Base-by-base conservation (phyloP, 2,329 filamentous ascomycete species). In the Microsporum canis region DNA sequence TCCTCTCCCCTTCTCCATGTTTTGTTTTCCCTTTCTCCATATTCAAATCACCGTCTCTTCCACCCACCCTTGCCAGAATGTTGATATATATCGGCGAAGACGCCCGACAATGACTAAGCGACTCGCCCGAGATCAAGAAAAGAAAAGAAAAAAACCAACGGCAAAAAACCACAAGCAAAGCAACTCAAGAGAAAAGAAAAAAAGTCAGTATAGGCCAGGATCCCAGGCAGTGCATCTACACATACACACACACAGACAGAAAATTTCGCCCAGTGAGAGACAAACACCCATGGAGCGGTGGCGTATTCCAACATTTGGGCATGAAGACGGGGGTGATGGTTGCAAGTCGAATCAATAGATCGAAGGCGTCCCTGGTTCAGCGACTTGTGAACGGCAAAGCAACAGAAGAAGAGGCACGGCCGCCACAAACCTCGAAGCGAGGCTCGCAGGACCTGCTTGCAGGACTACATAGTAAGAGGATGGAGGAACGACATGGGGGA, bases 371-470 rank as follows among this genome's bases (percentile, higher is more conserved):
- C 49, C 49, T 53, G 27, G 17, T 27, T 10, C 7, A 12, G 29
- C 29, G 49, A 27, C 49, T 53, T 53, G 27, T 33, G 12, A n/a
- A 34, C 49, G 49, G 49, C 29, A 29, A 27, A 23, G 43, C 39
- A 43, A n/a, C n/a, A 14, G 39, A 43, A 23, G 39, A 43, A 43
- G 39, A 14, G 17, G 39, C 39, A 47, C 27, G 43, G 43, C 49
- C 31, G 17, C 31, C 49, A 34, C 49, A 27, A 53, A 53, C 49
- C 49, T 53, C 49, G 49, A 53, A 53, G 49, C 49, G 49, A 53
- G 49, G 49, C 27, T 53, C 49, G 14, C 49, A n/a, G 31, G 39
- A 23, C 14, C 39, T 43, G 17, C 43, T 8, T 10, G 43, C 43
- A 47, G 43, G n/a, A 29, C 43, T 17, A 23, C 17, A 23, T 23